A percentile compares a stretch with the other conserved stretches of the same genome.
phyloP scores from a whole-genome alignment of 257 asterid species.

The Craterostigma plantagineum region DNA sequence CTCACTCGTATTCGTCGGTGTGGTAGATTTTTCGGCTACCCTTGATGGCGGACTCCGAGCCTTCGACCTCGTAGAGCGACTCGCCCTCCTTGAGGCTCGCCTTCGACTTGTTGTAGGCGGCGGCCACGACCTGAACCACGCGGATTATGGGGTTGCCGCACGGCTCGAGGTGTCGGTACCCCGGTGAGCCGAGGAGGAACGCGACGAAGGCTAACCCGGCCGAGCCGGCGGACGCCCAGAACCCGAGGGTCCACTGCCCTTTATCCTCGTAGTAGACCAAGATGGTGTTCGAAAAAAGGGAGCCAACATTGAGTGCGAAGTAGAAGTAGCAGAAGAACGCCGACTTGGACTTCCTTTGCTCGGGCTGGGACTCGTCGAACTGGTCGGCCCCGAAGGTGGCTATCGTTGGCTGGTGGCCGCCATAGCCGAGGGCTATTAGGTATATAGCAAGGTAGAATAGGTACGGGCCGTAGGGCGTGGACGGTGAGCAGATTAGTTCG shows the following conservation, averaged over 20 bases:
- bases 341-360: conserved; percentile 11
- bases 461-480: conserved; percentile 10
- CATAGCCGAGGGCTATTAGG: conserved; percentile 35
- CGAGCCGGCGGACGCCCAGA: conserved; percentile 25
- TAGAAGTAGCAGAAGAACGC: conserved; percentile 30
- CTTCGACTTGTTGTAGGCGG: conserved; percentile 8
- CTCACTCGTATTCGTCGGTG: conserved; percentile 9
- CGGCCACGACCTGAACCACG: conserved; percentile 12
- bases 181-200: conserved; percentile 19
- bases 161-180: conserved; percentile 18
- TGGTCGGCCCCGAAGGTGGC: conserved; percentile 50
- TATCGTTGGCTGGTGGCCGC: conserved; percentile 46
- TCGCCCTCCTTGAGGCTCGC: conserved; percentile 1
- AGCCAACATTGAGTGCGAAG: conserved; percentile 32
- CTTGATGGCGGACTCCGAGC: conserved; percentile 3
- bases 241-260: conserved; percentile 34
- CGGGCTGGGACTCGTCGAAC: conserved; percentile 20
- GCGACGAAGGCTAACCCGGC: conserved; percentile 16
- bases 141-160: conserved; percentile 14
- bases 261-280: conserved; percentile 32
- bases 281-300: conserved; percentile 33
- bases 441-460: conserved; percentile 29
- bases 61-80: conserved; percentile 11
- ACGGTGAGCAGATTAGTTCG: conserved; percentile 5
- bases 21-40: conserved; percentile 13